phyloP scores from a whole-genome alignment of 352 stramenopile genomes.

The Globisporangium solare region DNA sequence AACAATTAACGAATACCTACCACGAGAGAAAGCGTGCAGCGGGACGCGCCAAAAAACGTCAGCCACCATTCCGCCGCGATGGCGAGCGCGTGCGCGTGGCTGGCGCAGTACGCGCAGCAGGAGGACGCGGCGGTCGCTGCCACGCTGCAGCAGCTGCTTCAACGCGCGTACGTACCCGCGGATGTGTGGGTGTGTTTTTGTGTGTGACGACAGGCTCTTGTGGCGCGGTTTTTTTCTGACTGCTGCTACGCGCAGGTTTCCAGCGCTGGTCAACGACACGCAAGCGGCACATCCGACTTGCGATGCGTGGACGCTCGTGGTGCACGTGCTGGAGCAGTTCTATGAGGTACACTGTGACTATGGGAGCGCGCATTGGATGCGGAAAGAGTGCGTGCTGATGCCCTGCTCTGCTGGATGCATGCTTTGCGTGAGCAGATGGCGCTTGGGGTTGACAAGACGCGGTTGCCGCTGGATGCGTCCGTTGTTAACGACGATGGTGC shows the following conservation, averaged over 20 bases:
- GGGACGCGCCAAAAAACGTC: conserved; percentile 9
- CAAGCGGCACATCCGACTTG: not conserved
- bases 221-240: not conserved
- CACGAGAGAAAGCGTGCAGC: no score
- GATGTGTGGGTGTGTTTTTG: no score
- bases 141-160: conserved; percentile 21
- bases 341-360: conserved; percentile 33
- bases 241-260: conserved; percentile 17
- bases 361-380: no score
- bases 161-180: conserved; percentile 9
- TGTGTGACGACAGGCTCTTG: not conserved
- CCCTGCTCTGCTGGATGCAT: not conserved
- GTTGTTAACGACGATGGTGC: not conserved
- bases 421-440: conserved; percentile 13
- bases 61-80: conserved; percentile 10
- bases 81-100: conserved; percentile 31
- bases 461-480: conserved; percentile 12
- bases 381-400: not conserved
- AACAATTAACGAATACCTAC: no score
- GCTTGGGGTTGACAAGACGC: conserved; percentile 15
- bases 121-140: not conserved
- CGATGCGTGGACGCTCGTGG: conserved; percentile 18
- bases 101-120: conserved; percentile 21
- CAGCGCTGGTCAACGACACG: conserved; percentile 19
- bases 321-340: conserved; percentile 36